Conservation (phyloP, 768 basidiomycete genomes). For the Russula vinacea region DNA sequence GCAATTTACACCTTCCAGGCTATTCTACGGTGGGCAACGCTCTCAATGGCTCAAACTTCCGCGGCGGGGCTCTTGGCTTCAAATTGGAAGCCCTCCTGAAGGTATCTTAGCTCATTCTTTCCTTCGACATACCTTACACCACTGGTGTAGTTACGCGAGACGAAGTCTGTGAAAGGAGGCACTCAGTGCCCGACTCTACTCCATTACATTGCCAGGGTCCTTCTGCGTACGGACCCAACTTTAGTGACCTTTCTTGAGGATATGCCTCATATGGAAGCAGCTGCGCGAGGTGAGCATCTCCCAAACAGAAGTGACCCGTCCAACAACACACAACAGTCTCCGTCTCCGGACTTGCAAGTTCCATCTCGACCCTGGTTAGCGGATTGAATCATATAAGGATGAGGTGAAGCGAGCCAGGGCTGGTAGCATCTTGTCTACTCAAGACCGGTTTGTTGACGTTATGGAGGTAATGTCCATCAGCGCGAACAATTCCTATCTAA, state of each 20-base stretch:
- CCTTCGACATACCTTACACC: neutral
- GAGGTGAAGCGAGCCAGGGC: slow-evolving; percentile 52
- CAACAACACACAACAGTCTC: slow-evolving; percentile 52
- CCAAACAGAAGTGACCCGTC: neutral
- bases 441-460: slow-evolving; percentile 62
- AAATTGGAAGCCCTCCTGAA: slow-evolving; percentile 77
- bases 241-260: slow-evolving; percentile 76
- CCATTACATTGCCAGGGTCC: slow-evolving; percentile 79
- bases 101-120: slow-evolving; percentile 43
- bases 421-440: slow-evolving; percentile 34
- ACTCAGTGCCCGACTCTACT: slow-evolving; percentile 82
- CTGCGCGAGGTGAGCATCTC: slow-evolving; percentile 61
- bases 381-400: slow-evolving; percentile 56
- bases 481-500: neutral
- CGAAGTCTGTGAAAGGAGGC: slow-evolving; percentile 65
- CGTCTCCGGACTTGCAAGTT: slow-evolving; percentile 57
- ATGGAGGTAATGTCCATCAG: slow-evolving; percentile 55
- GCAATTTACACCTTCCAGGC: slow-evolving; percentile 42
- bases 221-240: slow-evolving; percentile 63
- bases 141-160: slow-evolving; percentile 67
- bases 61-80: slow-evolving; percentile 83
- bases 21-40: slow-evolving; percentile 78
- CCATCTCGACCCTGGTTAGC: slow-evolving; percentile 53
- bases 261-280: slow-evolving; percentile 75
- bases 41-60: slow-evolving; percentile 77